A percentile compares a stretch with the other conserved stretches of the same genome.
These are phyloP conservation scores for Heliosperma pusillum DNA, from an alignment of 148 eudicot genomes.

Conservation along the genomic window DNA sequence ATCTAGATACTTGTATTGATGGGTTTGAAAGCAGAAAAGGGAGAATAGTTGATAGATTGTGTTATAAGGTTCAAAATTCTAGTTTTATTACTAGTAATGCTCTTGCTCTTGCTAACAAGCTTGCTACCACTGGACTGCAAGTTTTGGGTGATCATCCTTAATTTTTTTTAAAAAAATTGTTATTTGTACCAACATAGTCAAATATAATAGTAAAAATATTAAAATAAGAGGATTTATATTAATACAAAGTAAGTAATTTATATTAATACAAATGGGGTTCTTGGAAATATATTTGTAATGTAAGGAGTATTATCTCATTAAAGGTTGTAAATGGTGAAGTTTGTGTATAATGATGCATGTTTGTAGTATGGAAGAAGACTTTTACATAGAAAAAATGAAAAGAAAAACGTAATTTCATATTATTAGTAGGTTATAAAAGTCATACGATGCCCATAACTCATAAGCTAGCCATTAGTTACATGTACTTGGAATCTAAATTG, in stretches of 20 bases:
- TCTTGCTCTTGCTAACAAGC: constrained; percentile 59
- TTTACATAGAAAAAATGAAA: too few species aligned
- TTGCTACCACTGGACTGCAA: constrained; percentile 27
- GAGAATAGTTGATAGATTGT: constrained; percentile 22
- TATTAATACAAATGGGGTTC: too few species aligned
- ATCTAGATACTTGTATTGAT: constrained; percentile 67
- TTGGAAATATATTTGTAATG: too few species aligned
- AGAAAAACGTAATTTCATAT: too few species aligned
- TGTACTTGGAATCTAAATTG: neutral
- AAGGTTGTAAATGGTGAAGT: neutral
- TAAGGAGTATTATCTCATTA: too few species aligned
- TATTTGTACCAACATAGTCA: too few species aligned
- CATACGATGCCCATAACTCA: too few species aligned
- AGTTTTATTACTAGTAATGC: constrained; percentile 67
- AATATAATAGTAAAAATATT: too few species aligned
- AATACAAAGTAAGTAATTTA: too few species aligned
- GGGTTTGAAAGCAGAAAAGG: constrained; percentile 42
- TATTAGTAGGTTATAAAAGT: too few species aligned
- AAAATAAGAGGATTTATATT: neutral
- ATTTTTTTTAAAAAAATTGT: neutral
- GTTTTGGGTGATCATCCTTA: constrained; percentile 15
- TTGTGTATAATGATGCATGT: neutral
- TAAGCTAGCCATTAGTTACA: too few species aligned
- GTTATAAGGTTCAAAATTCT: constrained; percentile 33
- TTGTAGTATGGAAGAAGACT: neutral